Evolutionary conservation across 805 yeast genomes (phyloP), one percentile per base, ranked within the genome.

Genomic region (Martiniozyma abietophila): DNA sequence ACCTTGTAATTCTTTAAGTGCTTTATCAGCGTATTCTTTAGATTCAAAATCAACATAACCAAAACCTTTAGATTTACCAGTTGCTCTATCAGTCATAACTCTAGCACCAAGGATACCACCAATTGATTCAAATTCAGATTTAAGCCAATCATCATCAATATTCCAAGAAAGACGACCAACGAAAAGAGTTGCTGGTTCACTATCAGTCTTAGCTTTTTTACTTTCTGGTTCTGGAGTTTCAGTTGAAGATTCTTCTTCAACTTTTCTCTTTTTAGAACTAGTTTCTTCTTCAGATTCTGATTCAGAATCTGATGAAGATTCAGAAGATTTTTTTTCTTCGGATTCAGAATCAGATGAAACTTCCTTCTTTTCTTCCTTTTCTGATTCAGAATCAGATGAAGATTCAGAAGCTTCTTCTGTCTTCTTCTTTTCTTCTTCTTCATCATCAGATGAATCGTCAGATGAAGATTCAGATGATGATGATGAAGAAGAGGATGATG

Each of bases 141-240:
- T 69, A 59, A 92, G 76, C 95, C 95, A 83, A 41, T 79, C 94
- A 58, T 88, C 96, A 55, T 92, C 98, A 53, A 92, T 74, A 62
- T 77, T 81, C 97, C 97, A 92, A 15, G 97, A 86, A 54, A 92
- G 74, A 68, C 97, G 80, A 53, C 98, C 98, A 46, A 88, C 97
- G 53, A 92, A 92, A 46, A 92, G 61, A 41, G 97, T 89, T 40
- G 89, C 82, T 50, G 86, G 80, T 62, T 80, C 94, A 46, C 62
- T 67, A 34, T 56, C 61, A 24, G 51, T 38, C 44, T 56, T 62
- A 34, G 61, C 53, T 59, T 73, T 75, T 68, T 79, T 80, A 40
- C 64, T 46, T 34, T 62, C 61, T 25, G 67, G 53, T 41, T 64
- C 64, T 40, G 62, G 57, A 17, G 40, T 32, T 32, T 29, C 44